Conservation (phyloP, 2,329 filamentous ascomycete species). For the Esteya vermicola region DNA sequence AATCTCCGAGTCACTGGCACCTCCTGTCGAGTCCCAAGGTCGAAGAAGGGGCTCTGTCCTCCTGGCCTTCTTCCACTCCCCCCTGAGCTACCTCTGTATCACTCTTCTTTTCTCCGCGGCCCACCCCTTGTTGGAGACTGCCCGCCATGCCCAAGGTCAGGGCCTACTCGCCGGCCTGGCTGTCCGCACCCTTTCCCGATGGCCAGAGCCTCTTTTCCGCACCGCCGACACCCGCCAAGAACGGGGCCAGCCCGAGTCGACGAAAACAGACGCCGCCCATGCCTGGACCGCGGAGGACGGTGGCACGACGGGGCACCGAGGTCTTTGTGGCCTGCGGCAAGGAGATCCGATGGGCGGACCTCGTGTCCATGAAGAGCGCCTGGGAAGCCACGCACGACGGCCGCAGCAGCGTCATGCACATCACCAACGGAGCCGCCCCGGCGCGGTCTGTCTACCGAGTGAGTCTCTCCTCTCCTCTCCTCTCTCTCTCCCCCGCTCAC, state of each 20-base stretch:
- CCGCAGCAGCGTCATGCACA: conserved; percentile 10
- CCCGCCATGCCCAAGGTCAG: conserved; percentile 68
- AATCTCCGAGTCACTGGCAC: not conserved
- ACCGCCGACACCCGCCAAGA: conserved; percentile 25
- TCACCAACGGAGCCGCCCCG: conserved; percentile 14
- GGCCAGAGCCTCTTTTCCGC: conserved; percentile 71
- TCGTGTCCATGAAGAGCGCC: conserved; percentile 61
- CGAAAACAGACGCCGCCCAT: conserved; percentile 24
- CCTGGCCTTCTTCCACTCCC: not conserved
- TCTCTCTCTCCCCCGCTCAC: not conserved
- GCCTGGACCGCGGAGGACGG: conserved; percentile 44
- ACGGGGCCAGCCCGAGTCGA: conserved; percentile 15
- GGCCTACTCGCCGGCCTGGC: conserved; percentile 76
- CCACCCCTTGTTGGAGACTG: not conserved
- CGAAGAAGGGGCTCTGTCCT: not conserved
- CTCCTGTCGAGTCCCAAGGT: too few species aligned
- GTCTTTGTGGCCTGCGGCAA: conserved; percentile 79
- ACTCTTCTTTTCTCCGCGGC: conserved; percentile 2
- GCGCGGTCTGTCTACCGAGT: conserved; percentile 32
- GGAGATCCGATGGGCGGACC: conserved; percentile 83
- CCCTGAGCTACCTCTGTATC: not conserved
- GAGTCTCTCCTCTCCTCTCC: conserved; percentile 11
- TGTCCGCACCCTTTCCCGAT: conserved; percentile 55
- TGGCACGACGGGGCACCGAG: conserved; percentile 73
- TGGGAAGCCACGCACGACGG: conserved; percentile 26